A percentile compares a stretch with the other conserved stretches of the same genome.
phyloP scores from a whole-genome alignment of 2,329 filamentous ascomycete genomes.

The Plenodomus lindquistii region DNA sequence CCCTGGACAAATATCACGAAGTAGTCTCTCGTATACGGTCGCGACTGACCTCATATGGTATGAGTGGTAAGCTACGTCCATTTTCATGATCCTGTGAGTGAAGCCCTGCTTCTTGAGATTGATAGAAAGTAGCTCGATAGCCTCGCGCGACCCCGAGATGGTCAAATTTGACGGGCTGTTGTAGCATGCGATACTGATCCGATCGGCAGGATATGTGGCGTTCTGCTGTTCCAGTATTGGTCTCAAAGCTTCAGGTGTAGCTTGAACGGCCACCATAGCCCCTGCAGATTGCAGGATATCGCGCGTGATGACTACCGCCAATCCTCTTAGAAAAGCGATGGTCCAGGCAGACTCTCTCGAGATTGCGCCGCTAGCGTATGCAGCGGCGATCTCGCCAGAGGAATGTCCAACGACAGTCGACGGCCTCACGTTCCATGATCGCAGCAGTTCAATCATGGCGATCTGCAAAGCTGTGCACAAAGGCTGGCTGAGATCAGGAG shows the following conservation, averaged over 20 bases:
- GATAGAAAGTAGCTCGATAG: conserved; percentile 37
- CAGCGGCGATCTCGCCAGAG: conserved; percentile 39
- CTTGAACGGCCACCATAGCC: conserved; percentile 30
- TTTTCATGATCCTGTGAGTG: conserved; percentile 45
- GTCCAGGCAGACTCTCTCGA: conserved; percentile 16
- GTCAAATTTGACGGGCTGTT: conserved; percentile 43
- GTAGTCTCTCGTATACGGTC: conserved; percentile 14
- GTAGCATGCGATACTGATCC: conserved; percentile 22
- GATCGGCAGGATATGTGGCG: not conserved
- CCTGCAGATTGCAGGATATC: conserved; percentile 40
- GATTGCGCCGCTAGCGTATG: conserved; percentile 23
- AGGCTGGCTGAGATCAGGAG: conserved; percentile 23
- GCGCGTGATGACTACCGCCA: conserved; percentile 31
- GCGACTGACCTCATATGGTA: conserved; percentile 44
- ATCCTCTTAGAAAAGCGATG: conserved; percentile 19
- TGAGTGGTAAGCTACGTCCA: conserved; percentile 53
- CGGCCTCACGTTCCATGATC: conserved; percentile 16
- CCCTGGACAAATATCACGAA: conserved; percentile 4
- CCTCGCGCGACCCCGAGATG: conserved; percentile 23
- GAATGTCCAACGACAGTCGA: conserved; percentile 34
- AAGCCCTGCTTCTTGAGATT: conserved; percentile 41
- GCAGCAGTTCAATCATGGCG: conserved; percentile 21
- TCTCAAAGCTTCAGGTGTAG: conserved; percentile 7
- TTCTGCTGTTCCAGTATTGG: conserved; percentile 11
- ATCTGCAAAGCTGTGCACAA: conserved; percentile 25